Conservation (phyloP, 2,329 filamentous ascomycete species). For the Trichophaea hybrida region DNA sequence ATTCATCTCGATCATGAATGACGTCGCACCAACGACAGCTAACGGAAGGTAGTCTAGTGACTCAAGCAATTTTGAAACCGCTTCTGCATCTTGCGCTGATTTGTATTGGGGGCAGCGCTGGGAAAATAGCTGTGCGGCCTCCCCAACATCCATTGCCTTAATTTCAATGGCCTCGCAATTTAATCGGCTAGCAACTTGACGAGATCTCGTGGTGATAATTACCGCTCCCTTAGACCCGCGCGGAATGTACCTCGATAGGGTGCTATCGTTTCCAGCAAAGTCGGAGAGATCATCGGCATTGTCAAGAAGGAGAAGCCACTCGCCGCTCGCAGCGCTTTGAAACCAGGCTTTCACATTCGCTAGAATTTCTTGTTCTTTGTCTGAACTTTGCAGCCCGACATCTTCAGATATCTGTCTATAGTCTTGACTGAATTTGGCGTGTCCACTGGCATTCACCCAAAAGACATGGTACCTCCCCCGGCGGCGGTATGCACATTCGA, state of each 20-base stretch:
- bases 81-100: not conserved
- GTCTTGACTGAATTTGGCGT: not conserved
- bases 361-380: not conserved
- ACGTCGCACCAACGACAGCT: not conserved
- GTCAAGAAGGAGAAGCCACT: slow-evolving; percentile 15
- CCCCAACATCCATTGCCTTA: not conserved
- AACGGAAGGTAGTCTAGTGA: slow-evolving; percentile 9
- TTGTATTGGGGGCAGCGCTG: not conserved
- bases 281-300: slow-evolving; percentile 5
- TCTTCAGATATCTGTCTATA: not conserved
- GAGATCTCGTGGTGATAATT: slow-evolving; percentile 10
- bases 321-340: slow-evolving; percentile 8
- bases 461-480: not conserved
- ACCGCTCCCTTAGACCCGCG: slow-evolving; percentile 6
- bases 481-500: not conserved
- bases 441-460: slow-evolving; percentile 6
- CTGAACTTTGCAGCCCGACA: not conserved
- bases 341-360: slow-evolving; percentile 7
- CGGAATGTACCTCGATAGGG: slow-evolving; percentile 1
- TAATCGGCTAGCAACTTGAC: not conserved
- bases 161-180: not conserved
- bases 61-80: not conserved
- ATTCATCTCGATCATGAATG: not conserved
- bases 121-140: not conserved
- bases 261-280: not conserved